Evolutionary conservation across 352 stramenopile genomes (phyloP), one percentile per base, ranked within the genome.

Genomic region (Phytophthora sansomeana): DNA sequence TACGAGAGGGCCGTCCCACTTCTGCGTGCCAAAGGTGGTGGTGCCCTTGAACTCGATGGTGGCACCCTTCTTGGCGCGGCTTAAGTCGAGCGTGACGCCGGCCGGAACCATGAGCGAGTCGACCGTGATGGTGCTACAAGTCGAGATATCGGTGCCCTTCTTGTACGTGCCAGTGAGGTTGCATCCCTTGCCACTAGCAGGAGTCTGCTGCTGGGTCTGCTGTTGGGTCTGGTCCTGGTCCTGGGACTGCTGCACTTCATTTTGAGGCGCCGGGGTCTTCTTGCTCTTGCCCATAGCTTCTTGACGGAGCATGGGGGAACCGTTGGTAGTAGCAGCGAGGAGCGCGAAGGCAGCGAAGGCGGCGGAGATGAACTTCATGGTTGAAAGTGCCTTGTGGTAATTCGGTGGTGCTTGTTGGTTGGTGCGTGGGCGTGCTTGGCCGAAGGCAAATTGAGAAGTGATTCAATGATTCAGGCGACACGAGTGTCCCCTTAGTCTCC

Each of bases 91-190:
- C 33, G 73, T 81, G 35, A 69, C 56, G 19, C 73, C 73, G 4
- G 67, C 69, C 3, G 73, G 73, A 16, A 81, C 73, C 3, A 14
- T 58, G 4, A 80, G 57, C 19, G 53, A 65, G 6, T 39, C 56
- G 42, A 80, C 62, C 13, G 59, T 59, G 46, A 80, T 60, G 11
- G 35, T 60, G n/a, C 43, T 50, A 33, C 74, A 83, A 4, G 58
- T 46, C 19, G 53, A 66, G 42, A 83, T 68, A 26, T 68, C 59
- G 13, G 51, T 67, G 33, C 69, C 70, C 39, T 49, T 72, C 39
- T 65, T 65, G 74, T 82, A 80, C 0, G 68, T 74, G 44, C 71
- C 75, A 5, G 68, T 68, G 41, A 83, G 75, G 30, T 52, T 69
- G 58, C 75, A 83, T 0, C 14, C 32, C n/a, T 21, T 63, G 17